phyloP scores from a whole-genome alignment of 2,329 filamentous ascomycete species.

The Epichloe sibirici region DNA sequence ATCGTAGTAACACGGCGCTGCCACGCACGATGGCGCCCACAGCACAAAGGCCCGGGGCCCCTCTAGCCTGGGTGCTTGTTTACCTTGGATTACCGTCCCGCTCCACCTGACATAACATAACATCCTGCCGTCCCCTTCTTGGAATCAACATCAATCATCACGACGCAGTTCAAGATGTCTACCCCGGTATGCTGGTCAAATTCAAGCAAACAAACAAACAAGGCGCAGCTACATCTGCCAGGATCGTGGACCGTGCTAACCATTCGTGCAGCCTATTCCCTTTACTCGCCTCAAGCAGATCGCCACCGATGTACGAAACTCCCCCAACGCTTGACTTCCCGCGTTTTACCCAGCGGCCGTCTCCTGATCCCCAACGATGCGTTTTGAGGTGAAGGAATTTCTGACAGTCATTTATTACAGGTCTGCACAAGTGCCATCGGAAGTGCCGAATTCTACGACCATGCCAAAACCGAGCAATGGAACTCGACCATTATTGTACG shows the following conservation, averaged over 20 bases:
- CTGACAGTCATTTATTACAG: conserved; percentile 30
- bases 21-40: neutral
- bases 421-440: conserved; percentile 73
- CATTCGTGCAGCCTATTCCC: conserved; percentile 51
- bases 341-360: neutral
- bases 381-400: neutral
- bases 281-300: conserved; percentile 73
- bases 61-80: neutral
- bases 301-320: conserved; percentile 58
- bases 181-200: conserved; percentile 21
- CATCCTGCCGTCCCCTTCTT: neutral
- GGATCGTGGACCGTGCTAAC: neutral
- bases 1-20: neutral
- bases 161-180: conserved; percentile 20
- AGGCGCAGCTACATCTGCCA: neutral
- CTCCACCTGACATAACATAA: neutral
- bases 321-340: neutral
- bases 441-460: conserved; percentile 69
- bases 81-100: neutral
- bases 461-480: conserved; percentile 74
- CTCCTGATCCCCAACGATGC: neutral
- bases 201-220: neutral
- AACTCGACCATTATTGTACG: conserved; percentile 86
- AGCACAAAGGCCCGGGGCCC: neutral
- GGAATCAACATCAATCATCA: conserved; percentile 4